These are phyloP conservation scores for Penicillium sp. DNA, from an alignment of 2,329 filamentous ascomycete species.

Conservation along the genomic window DNA sequence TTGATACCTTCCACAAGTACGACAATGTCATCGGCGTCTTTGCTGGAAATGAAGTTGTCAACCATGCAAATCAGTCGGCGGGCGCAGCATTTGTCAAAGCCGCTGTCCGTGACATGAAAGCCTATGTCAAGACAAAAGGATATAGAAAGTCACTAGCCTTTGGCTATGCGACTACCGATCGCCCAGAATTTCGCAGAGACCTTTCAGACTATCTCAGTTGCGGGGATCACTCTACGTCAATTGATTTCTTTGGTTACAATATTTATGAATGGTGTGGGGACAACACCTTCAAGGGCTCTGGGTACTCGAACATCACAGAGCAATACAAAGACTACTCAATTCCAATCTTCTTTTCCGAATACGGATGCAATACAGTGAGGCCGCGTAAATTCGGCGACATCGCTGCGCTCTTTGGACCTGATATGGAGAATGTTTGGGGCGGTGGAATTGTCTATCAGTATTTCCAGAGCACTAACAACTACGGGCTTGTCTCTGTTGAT, in stretches of 20 bases:
- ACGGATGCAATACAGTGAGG: slow-evolving; percentile 77
- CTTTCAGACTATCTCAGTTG: slow-evolving; percentile 95
- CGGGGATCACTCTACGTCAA: slow-evolving; percentile 59
- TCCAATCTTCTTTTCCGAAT: slow-evolving; percentile 95
- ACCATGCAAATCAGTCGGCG: slow-evolving; percentile 76
- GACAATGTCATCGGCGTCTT: slow-evolving; percentile 93
- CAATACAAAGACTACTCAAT: slow-evolving; percentile 86
- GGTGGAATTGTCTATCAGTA: slow-evolving; percentile 99
- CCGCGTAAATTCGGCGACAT: slow-evolving; percentile 82
- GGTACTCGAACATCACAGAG: slow-evolving; percentile 72
- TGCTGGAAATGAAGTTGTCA: slow-evolving; percentile 93
- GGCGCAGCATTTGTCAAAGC: slow-evolving; percentile 91
- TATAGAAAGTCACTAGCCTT: slow-evolving; percentile 72
- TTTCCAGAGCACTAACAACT: slow-evolving; percentile 84
- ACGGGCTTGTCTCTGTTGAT: slow-evolving; percentile 62
- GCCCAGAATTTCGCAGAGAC: slow-evolving; percentile 65
- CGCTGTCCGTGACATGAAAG: slow-evolving; percentile 89
- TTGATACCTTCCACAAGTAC: slow-evolving; percentile 76
- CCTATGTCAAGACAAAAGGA: slow-evolving; percentile 74
- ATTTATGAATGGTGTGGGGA: slow-evolving; percentile 98
- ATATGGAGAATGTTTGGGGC: slow-evolving; percentile 83
- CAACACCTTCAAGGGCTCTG: slow-evolving; percentile 69
- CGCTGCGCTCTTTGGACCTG: slow-evolving; percentile 66
- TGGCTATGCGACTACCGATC: slow-evolving; percentile 57
- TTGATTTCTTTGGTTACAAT: slow-evolving; percentile 99